Conservation (phyloP, 139 green algal genomes). For the Closterium sp. region DNA sequence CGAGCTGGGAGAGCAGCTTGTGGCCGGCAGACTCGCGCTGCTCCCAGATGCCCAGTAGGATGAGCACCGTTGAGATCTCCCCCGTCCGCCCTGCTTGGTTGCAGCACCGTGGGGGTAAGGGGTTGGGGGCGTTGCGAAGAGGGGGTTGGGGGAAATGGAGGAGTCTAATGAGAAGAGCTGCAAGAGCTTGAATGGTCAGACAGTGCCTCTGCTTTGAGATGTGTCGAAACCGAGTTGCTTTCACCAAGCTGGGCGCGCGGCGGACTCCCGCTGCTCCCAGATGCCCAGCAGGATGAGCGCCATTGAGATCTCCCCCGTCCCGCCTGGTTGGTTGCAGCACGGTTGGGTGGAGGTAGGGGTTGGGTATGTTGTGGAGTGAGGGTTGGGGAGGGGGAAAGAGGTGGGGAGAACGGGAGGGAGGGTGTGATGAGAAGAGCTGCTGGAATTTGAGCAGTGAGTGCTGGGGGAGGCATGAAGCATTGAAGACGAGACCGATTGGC, state of each 20-base stretch:
- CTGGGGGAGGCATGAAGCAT: too few species aligned
- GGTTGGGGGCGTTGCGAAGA: neutral
- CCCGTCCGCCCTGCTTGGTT: neutral
- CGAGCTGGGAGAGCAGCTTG: neutral
- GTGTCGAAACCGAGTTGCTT: too few species aligned
- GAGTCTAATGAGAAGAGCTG: too few species aligned
- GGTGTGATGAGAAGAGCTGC: too few species aligned
- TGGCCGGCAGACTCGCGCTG: conserved; percentile 29
- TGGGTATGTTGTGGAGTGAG: too few species aligned
- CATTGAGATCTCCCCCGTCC: conserved; percentile 8
- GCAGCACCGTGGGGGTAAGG: neutral
- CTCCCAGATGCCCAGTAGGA: conserved; percentile 43
- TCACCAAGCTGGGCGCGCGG: neutral
- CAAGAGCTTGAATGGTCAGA: neutral
- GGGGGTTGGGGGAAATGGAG: too few species aligned
- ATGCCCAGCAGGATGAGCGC: conserved; percentile 43
- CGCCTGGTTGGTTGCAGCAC: neutral
- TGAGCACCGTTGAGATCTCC: conserved; percentile 12
- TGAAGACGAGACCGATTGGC: too few species aligned
- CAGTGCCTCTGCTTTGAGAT: too few species aligned
- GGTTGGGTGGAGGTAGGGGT: too few species aligned
- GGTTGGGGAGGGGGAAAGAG: too few species aligned
- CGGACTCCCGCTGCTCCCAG: conserved; percentile 41
- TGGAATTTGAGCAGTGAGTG: too few species aligned
- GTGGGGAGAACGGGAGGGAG: too few species aligned